Conservation (phyloP, 2,329 filamentous ascomycete genomes). For the Dothistroma septosporum region DNA sequence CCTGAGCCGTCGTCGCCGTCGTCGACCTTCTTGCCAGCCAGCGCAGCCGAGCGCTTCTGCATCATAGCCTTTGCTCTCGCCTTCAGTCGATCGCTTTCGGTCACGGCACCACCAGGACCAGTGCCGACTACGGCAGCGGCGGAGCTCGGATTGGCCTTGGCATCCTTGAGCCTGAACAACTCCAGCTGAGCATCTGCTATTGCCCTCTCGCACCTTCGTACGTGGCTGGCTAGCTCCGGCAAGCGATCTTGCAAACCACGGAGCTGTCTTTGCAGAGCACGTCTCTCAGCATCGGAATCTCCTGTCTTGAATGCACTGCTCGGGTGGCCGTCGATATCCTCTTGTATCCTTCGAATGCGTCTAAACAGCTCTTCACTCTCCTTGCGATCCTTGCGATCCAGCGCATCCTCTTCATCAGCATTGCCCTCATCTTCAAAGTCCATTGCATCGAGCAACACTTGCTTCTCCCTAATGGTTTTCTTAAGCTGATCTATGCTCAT, state of each 20-base stretch:
- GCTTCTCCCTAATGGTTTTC: constrained; percentile 91
- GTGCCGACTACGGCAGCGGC: constrained; percentile 82
- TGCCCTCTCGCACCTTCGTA: constrained; percentile 82
- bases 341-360: constrained; percentile 83
- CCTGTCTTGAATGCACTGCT: constrained; percentile 65
- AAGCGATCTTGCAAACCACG: constrained; percentile 85
- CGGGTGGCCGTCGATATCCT: constrained; percentile 90
- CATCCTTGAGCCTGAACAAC: constrained; percentile 87
- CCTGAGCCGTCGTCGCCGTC: constrained; percentile 66
- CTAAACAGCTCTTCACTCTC: constrained; percentile 94
- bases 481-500: constrained; percentile 78
- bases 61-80: constrained; percentile 96
- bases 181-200: constrained; percentile 91
- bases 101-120: constrained; percentile 83
- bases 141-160: constrained; percentile 81
- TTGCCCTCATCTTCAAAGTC: constrained; percentile 92
- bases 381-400: constrained; percentile 83
- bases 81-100: constrained; percentile 90
- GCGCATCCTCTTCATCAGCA: constrained; percentile 82
- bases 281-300: constrained; percentile 83
- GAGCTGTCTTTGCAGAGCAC: constrained; percentile 81
- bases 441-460: constrained; percentile 89
- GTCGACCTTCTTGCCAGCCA: constrained; percentile 74
- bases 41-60: constrained; percentile 90
- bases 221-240: constrained; percentile 85